Conservation (phyloP, 108 stramenopile genomes). For the Epipyxis sp. region DNA sequence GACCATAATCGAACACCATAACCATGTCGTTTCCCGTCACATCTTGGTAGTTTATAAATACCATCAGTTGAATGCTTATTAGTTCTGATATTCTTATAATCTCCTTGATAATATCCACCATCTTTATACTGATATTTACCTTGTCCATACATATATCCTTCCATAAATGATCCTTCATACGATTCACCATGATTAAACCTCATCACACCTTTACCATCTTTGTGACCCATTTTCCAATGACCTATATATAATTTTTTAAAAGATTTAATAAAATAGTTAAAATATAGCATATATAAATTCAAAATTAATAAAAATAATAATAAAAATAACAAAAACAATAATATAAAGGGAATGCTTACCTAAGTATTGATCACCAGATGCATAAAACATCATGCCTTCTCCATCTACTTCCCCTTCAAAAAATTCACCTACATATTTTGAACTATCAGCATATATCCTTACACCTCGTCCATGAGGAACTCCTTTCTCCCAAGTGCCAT, state of each 20-base stretch:
- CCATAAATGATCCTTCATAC: slow-evolving; percentile 47
- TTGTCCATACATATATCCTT: slow-evolving; percentile 38
- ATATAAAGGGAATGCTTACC: too few relatives aligned
- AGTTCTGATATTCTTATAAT: slow-evolving; percentile 40
- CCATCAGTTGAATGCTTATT: neutral
- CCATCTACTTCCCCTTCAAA: slow-evolving; percentile 51
- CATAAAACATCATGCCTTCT: slow-evolving; percentile 49
- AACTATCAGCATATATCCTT: neutral
- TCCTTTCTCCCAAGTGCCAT: neutral
- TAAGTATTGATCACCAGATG: slow-evolving; percentile 53
- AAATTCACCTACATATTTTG: neutral
- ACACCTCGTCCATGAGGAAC: neutral
- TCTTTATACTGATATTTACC: slow-evolving; percentile 52
- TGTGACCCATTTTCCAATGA: slow-evolving; percentile 42
- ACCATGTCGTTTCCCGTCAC: slow-evolving; percentile 13
- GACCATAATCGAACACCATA: neutral
- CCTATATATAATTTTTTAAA: too few relatives aligned
- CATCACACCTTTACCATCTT: slow-evolving; percentile 46
- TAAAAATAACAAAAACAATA: too few relatives aligned
- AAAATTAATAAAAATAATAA: too few relatives aligned
- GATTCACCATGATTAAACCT: slow-evolving; percentile 48
- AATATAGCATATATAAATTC: too few relatives aligned
- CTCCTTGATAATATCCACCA: slow-evolving; percentile 49
- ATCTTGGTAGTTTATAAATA: neutral
- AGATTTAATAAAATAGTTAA: too few relatives aligned